Base-by-base conservation (phyloP, 352 stramenopile species). In the Globisporangium ultimum region DNA sequence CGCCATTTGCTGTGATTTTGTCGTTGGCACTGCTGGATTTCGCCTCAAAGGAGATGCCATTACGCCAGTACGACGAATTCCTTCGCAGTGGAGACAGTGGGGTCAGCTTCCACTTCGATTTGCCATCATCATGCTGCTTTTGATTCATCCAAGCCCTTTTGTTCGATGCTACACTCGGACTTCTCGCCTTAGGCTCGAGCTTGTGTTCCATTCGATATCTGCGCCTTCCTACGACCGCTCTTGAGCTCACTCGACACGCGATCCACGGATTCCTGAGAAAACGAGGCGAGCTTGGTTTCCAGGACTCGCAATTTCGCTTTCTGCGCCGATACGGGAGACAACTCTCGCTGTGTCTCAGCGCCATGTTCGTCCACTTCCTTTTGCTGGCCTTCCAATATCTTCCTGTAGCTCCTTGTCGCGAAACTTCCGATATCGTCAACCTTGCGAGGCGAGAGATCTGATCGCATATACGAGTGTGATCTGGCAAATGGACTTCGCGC, bases 271-370 rank as follows among this genome's bases (percentile, higher is more conserved):
- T 74, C 74, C 5, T 66, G 66, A 5, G 80, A 80, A 22, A 88
- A 85, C 20, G 58, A 48, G 53, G 76, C 67, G 12, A 90, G 68
- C 34, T 81, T 88, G 20, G 74, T 53, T 56, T 88, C 78, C 5
- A 90, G 66, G 21, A 65, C 71, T 36, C 71, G 68, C 13, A 90
- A 41, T 53, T 90, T 88, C 20, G 68, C 71, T 46, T 74, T 68
- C 48, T 90, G 78, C 28, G 60, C 76, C 2, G 76, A 60, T 7
- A 87, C 61, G 1, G 80, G 76, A 40, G 80, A 88, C 8, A 70
- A 46, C 14, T 61, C 47, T 4, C 50, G 5, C 1, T 59, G 61
- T 17, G 49, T 55, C 21, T 58, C 45, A 36, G 34, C 45, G 18
- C 22, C 14, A 2, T 14, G 48, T 45, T 48, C 20, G 34, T 55